These are phyloP conservation scores for Sanghuangporus sanghuang DNA, from an alignment of 1,284 basidiomycete genomes.

Conservation along the genomic window DNA sequence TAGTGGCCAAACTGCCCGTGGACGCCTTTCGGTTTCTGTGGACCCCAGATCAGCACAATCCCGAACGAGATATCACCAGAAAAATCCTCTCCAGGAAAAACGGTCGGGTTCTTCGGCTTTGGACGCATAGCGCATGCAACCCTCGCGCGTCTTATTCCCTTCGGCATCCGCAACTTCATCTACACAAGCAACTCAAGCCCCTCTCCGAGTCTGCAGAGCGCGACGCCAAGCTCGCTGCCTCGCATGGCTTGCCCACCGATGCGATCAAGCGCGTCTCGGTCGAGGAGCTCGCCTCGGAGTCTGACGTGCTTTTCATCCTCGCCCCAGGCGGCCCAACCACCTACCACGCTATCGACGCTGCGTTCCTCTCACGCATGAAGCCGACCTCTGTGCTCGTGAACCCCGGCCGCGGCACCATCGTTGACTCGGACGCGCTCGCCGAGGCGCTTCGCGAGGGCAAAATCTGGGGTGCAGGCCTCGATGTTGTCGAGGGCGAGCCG, in stretches of 20 bases:
- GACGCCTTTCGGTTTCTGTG: too few species aligned
- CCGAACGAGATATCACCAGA: too few species aligned
- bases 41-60: too few species aligned
- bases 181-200: too few species aligned
- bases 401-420: constrained; percentile 72
- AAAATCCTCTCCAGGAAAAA: too few species aligned
- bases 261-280: constrained; percentile 54
- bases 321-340: constrained; percentile 76
- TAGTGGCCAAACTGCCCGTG: too few species aligned
- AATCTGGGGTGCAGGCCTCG: constrained; percentile 90
- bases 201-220: constrained; percentile 31
- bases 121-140: too few species aligned
- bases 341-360: constrained; percentile 66
- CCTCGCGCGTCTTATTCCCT: too few species aligned
- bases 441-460: constrained; percentile 69
- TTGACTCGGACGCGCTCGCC: constrained; percentile 86
- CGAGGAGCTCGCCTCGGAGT: constrained; percentile 64
- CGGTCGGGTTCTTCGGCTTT: too few species aligned
- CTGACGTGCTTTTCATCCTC: constrained; percentile 81
- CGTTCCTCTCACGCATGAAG: constrained; percentile 83
- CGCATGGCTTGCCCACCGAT: constrained; percentile 38
- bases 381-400: constrained; percentile 77
- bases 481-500: constrained; percentile 94
- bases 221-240: constrained; percentile 49
- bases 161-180: too few species aligned